Evolutionary conservation across 495 filamentous ascomycete species (phyloP).

Genomic region (Elasticomyces elasticus): DNA sequence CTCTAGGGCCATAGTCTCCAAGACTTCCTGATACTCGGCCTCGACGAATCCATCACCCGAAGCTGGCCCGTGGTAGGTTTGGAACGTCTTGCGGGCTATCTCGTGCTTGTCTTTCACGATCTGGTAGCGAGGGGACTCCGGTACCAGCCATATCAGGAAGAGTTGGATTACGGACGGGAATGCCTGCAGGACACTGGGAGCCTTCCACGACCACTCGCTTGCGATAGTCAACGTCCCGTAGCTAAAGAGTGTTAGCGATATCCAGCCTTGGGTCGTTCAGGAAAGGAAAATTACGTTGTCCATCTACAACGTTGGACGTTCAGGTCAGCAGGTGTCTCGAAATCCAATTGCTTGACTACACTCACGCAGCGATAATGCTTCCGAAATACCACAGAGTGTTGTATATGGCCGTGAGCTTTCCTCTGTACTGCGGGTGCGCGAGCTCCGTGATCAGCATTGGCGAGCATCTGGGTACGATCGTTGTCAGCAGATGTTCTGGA

Average conservation of each 20-base stretch:
- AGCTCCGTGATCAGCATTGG: conserved; percentile 3
- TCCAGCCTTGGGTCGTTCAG: no score
- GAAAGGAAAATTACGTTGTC: no score
- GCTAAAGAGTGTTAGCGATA: no score
- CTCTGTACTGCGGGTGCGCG: conserved; percentile 3
- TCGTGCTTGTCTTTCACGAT: conserved; percentile 5
- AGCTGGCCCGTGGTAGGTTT: conserved; percentile 1
- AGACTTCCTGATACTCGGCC: conserved; percentile 24
- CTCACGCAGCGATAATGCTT: background rate
- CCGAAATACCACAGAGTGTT: background rate
- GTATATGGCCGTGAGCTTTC: background rate
- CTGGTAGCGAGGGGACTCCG: conserved; percentile 4
- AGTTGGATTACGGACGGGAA: conserved; percentile 6
- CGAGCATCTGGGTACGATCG: no score
- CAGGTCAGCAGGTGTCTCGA: background rate
- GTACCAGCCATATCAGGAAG: conserved; percentile 9
- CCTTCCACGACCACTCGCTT: conserved; percentile 6
- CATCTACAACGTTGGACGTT: no score
- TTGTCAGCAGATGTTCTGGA: no score
- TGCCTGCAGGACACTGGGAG: background rate
- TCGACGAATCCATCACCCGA: conserved; percentile 19
- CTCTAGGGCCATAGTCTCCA: conserved; percentile 2
- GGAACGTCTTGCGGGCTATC: background rate
- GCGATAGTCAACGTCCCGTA: conserved; percentile 3
- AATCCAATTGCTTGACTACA: background rate